Base-by-base conservation (phyloP, 129 eudicot species). In the Flaveria robusta region DNA sequence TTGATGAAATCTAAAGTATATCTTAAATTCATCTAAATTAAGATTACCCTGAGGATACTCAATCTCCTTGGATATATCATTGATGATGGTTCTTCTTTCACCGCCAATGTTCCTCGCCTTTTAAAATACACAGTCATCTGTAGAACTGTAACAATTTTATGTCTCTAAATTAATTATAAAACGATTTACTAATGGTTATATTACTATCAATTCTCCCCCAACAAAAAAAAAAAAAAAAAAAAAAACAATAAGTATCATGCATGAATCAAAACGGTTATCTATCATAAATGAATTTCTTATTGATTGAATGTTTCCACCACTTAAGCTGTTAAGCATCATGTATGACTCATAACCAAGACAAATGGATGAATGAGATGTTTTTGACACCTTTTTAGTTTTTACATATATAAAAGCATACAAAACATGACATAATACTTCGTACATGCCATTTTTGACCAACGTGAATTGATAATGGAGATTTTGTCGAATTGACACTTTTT, bases 361-460 rank as follows among this genome's bases (percentile, higher is more conserved):
- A 22, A 60, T 26, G 11, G 41, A 26, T 67, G 51, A 65, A 65
- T n/a, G 70, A 16, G 70, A 37, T 67, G 41, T 31, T 54, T 72
- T 7, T 22, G 6, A 66, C 46, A 52, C 31, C 46, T 29, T 55
- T 15, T 39, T 43, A n/a, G n/a, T n/a, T n/a, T n/a, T n/a, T n/a
- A n/a, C n/a, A n/a, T n/a, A 54, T 37, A 52, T 11, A 51, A 55
- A 49, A 50, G 20, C n/a, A 71, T 19, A 27, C 60, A 71, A 50
- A 71, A 71, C 31, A 37, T 71, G 65, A 71, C 64, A 51, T 26
- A 37, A 24, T 71, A n/a, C 75, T 51, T 71, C 47, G 63, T 49
- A 71, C 47, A 71, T 71, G 27, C 64, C 47, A 50, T 71, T 70
- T 70, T 71, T 50, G 64, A 71, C 65, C 63, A 31, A 71, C 10